Conservation (phyloP, 2,329 filamentous ascomycete species). For the Ophiosphaerella herpotricha region DNA sequence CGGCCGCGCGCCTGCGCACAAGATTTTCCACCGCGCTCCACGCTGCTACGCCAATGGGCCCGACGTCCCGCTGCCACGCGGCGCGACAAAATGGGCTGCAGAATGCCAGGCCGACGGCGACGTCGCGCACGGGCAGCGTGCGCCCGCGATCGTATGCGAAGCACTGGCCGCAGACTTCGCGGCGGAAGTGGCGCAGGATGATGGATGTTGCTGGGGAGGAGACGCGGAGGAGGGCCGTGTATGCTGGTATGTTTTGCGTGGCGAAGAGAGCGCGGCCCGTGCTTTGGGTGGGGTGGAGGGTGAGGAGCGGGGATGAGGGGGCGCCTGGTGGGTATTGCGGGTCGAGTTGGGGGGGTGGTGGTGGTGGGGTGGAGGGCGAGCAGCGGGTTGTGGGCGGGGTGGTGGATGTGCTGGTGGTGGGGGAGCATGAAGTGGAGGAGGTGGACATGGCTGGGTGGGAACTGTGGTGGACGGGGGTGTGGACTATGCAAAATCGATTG, state of each 20-base stretch:
- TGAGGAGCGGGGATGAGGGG: conserved; percentile 38
- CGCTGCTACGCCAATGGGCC: conserved; percentile 35
- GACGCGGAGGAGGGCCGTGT: conserved; percentile 45
- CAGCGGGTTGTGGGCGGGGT: too few relatives aligned
- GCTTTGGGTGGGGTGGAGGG: conserved; percentile 47
- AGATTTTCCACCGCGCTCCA: conserved; percentile 43
- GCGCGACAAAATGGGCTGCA: conserved; percentile 45
- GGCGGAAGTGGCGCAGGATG: conserved; percentile 52
- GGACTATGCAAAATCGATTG: too few relatives aligned
- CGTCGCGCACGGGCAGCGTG: conserved; percentile 46
- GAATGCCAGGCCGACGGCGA: conserved; percentile 49
- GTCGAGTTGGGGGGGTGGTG: conserved; percentile 3
- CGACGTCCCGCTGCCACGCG: conserved; percentile 40
- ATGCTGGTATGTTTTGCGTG: conserved; percentile 35
- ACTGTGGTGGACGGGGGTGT: not conserved
- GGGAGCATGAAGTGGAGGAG: conserved; percentile 10
- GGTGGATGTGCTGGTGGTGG: too few relatives aligned
- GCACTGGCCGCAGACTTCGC: conserved; percentile 55
- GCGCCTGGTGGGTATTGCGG: conserved; percentile 25
- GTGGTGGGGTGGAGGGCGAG: not conserved
- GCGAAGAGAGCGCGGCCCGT: conserved; percentile 54
- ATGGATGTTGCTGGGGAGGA: conserved; percentile 48
- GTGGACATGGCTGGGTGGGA: conserved; percentile 13
- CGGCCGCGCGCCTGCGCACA: conserved; percentile 35
- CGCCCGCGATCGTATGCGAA: conserved; percentile 53